Evolutionary conservation across 75 land plant species (phyloP).

Genomic region (Cunninghamia lanceolata): DNA sequence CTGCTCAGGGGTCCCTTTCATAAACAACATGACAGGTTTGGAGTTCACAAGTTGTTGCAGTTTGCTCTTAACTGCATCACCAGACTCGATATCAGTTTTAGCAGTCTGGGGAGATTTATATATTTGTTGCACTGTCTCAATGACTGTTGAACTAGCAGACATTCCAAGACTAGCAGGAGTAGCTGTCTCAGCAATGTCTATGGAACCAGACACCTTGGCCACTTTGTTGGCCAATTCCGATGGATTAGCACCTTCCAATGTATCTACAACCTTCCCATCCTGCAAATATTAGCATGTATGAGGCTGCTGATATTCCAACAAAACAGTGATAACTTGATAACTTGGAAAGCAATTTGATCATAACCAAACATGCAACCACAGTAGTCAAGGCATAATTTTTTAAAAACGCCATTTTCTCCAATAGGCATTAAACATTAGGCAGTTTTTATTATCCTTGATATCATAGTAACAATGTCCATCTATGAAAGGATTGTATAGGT

Average conservation of each 20-base stretch:
- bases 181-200: slow-evolving; percentile 39
- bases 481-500: neutral
- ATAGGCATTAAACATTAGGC: neutral
- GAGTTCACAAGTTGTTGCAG: slow-evolving; percentile 64
- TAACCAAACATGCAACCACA: neutral
- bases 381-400: neutral
- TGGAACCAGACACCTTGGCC: slow-evolving; percentile 67
- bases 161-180: slow-evolving; percentile 79
- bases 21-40: slow-evolving; percentile 68
- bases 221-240: slow-evolving; percentile 88
- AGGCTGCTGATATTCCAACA: neutral
- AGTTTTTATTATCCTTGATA: neutral
- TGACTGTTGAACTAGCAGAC: slow-evolving; percentile 57
- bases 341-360: neutral
- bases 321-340: neutral
- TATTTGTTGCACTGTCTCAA: slow-evolving; percentile 57
- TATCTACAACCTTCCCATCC: slow-evolving; percentile 87
- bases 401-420: neutral
- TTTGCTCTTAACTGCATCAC: slow-evolving; percentile 33
- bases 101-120: slow-evolving; percentile 26
- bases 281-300: slow-evolving; percentile 28
- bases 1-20: slow-evolving; percentile 86
- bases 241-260: slow-evolving; percentile 92
- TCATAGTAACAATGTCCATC: neutral
- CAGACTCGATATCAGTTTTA: slow-evolving; percentile 8